These are phyloP conservation scores for Dissophora globulifera DNA, from an alignment of 192 early-diverging fungal genomes.

Conservation along the genomic window DNA sequence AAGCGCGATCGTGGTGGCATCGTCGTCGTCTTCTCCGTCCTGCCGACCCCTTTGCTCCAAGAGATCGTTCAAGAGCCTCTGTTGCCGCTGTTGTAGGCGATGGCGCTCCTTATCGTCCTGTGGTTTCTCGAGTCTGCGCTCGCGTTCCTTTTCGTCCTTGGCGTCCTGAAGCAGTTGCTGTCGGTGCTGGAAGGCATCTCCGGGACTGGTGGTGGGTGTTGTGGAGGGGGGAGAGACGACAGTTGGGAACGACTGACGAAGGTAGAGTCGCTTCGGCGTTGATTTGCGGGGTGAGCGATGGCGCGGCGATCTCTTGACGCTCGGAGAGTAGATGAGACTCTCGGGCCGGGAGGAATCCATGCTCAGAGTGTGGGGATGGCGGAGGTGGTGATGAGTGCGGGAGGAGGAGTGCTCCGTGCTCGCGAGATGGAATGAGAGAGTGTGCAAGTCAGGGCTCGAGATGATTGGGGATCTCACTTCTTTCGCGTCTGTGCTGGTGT, in stretches of 20 bases:
- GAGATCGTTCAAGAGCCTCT: too few species aligned
- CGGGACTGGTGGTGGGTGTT: constrained; percentile 8
- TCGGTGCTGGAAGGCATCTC: constrained; percentile 1
- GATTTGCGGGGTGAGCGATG: not conserved
- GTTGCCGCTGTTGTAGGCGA: not conserved
- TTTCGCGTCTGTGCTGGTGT: too few species aligned
- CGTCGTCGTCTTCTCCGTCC: too few species aligned
- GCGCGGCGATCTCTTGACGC: constrained; percentile 9
- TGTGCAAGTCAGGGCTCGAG: too few species aligned
- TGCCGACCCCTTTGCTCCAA: too few species aligned
- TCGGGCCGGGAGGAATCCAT: constrained; percentile 6
- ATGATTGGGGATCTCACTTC: too few species aligned
- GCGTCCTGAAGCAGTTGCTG: constrained; percentile 9
- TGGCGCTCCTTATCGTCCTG: not conserved
- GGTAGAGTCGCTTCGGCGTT: constrained; percentile 1
- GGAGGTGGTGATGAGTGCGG: too few species aligned
- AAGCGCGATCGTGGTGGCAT: too few species aligned
- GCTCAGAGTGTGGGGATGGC: too few species aligned
- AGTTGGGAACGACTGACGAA: constrained; percentile 10
- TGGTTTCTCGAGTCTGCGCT: not conserved
- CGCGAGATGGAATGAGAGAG: too few species aligned
- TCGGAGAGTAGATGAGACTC: constrained; percentile 29
- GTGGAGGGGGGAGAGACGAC: constrained; percentile 3
- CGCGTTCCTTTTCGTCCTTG: not conserved
- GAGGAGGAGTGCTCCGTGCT: too few species aligned